A percentile compares a stretch with the other conserved stretches of the same genome.
Evolutionary conservation across 805 yeast species (phyloP).

Genomic region (Candida parachauliodes): DNA sequence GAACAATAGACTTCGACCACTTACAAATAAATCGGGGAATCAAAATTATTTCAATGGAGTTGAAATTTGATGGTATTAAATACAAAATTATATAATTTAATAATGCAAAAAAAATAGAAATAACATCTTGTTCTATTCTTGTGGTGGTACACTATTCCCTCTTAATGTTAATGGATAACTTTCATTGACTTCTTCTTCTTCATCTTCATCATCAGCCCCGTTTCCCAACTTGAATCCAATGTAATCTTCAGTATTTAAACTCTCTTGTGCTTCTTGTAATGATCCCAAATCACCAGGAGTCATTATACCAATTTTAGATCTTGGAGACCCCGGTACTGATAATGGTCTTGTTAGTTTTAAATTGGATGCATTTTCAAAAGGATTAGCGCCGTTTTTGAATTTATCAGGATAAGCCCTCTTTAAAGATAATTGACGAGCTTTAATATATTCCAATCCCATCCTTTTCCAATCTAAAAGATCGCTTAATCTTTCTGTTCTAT

Average conservation of each 20-base stretch:
- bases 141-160: conserved; percentile 26
- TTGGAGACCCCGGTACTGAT: conserved; percentile 96
- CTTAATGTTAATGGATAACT: conserved; percentile 47
- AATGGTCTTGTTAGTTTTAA: conserved; percentile 85
- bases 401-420: conserved; percentile 92
- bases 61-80: conserved; percentile 9
- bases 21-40: conserved; percentile 29
- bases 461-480: conserved; percentile 96
- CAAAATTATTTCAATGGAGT: conserved; percentile 20
- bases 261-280: conserved; percentile 80
- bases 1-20: conserved; percentile 30
- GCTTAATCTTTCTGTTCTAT: conserved; percentile 90
- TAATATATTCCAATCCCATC: conserved; percentile 94
- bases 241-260: conserved; percentile 72
- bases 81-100: conserved; percentile 7
- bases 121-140: neutral
- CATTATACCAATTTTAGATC: conserved; percentile 72
- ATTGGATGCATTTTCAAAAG: conserved; percentile 42
- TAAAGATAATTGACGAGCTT: conserved; percentile 88
- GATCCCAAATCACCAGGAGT: conserved; percentile 99
- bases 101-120: too few species aligned
- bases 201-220: conserved; percentile 42
- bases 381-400: conserved; percentile 53
- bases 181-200: conserved; percentile 30
- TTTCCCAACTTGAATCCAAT: conserved; percentile 50